A percentile compares a stretch with the other conserved stretches of the same genome.
These are phyloP conservation scores for Uronychia setigera DNA, from an alignment of 73 alveolate genomes.

Conservation along the genomic window DNA sequence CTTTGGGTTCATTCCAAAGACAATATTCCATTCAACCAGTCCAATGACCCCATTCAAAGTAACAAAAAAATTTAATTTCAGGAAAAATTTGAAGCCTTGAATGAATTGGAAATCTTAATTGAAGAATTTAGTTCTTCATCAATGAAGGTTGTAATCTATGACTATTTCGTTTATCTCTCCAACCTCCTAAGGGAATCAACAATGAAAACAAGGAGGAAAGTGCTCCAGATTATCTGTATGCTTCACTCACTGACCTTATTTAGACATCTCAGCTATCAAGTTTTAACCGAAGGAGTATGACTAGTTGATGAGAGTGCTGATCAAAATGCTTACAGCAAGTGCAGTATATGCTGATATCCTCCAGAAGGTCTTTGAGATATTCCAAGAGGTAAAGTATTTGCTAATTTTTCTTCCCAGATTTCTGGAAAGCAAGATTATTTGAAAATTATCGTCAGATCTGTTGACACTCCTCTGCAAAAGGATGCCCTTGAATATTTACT, in stretches of 20 bases:
- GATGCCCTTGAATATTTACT: not conserved
- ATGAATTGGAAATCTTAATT: not conserved
- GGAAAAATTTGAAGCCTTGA: not conserved
- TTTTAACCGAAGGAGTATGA: not conserved
- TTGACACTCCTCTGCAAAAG: not conserved
- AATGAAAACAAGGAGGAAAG: not conserved
- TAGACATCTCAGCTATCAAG: not conserved
- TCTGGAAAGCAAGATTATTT: not conserved
- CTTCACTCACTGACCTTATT: not conserved
- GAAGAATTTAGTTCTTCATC: too few species aligned
- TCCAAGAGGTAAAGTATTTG: not conserved
- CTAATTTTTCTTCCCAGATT: not conserved
- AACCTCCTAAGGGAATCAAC: not conserved
- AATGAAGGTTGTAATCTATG: too few species aligned
- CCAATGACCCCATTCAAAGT: not conserved
- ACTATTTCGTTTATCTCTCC: not conserved
- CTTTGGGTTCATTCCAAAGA: not conserved
- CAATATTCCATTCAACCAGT: not conserved
- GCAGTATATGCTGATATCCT: not conserved
- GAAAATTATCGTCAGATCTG: not conserved
- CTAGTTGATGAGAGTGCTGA: not conserved
- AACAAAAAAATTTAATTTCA: not conserved
- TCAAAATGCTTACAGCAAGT: not conserved
- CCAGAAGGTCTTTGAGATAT: not conserved
- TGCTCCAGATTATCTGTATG: not conserved